Base-by-base conservation (phyloP, 1,284 basidiomycete species). In the Trametes versicolor region DNA sequence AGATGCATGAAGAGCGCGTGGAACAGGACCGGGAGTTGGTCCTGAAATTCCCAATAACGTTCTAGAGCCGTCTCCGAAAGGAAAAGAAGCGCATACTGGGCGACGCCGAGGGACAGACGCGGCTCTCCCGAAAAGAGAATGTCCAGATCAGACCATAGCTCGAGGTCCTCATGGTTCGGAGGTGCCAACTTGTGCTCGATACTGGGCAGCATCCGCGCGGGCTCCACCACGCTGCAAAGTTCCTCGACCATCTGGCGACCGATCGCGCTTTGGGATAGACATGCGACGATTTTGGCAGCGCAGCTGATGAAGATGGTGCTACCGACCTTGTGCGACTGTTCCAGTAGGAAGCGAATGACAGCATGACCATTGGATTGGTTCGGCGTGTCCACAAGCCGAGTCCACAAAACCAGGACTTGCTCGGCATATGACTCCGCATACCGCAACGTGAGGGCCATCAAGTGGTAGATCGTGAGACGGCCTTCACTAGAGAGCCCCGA, bases 11-110 rank as follows among this genome's bases (percentile, higher is more conserved):
- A 89, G 23, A 97, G 82, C 12, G 90, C 89, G 67, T 97, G 94
- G 25, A 98, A 85, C 25, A 98, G 82, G 5, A 86, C 79, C 0
- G 95, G 90, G 6, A 98, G 79, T 60, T 92, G 87, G 21, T 85
- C 80, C 49, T 85, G 83, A 66, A 93, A 82, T 67, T 95, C 92
- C 86, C 91, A 93, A 62, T 89, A 85, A 21, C 92, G 87, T 67
- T 95, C 91, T 21, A 96, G 82, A 0, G 94, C 87, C 37, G 95
- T 86, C 70, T 97, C 94, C 0, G 92, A 90, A 27, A 97, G 84
- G 73, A 96, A 96, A 7, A 97, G 82, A 76, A 97, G 85, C 0
- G 96, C 95, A 72, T 95, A 93, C 74, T 97, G 96, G 1, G 94
- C 95, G 0, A 93, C 87, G 19, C 89, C 90, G 49, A 97, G 77